Conservation (phyloP, 1,284 basidiomycete species). For the Sanguinoderma infundibulare region DNA sequence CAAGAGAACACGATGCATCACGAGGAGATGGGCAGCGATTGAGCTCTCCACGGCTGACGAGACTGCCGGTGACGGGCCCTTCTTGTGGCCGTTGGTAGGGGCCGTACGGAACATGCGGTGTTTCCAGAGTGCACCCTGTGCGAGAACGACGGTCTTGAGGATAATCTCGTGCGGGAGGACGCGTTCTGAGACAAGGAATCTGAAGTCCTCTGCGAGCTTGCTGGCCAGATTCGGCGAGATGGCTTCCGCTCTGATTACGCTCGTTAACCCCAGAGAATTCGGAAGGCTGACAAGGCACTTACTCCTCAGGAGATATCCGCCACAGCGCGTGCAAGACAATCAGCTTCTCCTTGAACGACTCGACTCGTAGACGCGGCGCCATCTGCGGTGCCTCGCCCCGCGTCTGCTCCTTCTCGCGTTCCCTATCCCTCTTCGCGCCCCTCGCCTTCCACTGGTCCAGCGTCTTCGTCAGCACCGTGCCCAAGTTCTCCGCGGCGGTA, state of each 20-base stretch:
- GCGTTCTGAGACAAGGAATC: conserved; percentile 64
- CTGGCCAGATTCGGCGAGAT: conserved; percentile 49
- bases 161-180: conserved; percentile 80
- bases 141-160: conserved; percentile 73
- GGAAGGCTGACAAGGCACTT: conserved; percentile 33
- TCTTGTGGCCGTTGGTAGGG: conserved; percentile 36
- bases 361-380: conserved; percentile 51
- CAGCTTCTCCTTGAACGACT: conserved; percentile 72
- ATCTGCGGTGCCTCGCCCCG: conserved; percentile 37
- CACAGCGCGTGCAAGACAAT: conserved; percentile 77
- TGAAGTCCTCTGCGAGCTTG: conserved; percentile 57
- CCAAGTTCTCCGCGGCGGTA: conserved; percentile 86
- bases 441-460: conserved; percentile 59
- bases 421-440: conserved; percentile 43
- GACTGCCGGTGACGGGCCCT: conserved; percentile 25
- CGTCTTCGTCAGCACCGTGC: conserved; percentile 69
- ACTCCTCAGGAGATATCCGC: conserved; percentile 65
- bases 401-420: conserved; percentile 37
- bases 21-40: conserved; percentile 76
- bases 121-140: conserved; percentile 83
- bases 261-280: conserved; percentile 3
- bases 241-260: conserved; percentile 44
- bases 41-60: conserved; percentile 60
- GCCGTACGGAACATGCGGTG: conserved; percentile 68
- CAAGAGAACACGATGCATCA: conserved; percentile 70